Evolutionary conservation across 176 grass and related monocot genomes (phyloP).

Genomic region (Oryza brachyantha): DNA sequence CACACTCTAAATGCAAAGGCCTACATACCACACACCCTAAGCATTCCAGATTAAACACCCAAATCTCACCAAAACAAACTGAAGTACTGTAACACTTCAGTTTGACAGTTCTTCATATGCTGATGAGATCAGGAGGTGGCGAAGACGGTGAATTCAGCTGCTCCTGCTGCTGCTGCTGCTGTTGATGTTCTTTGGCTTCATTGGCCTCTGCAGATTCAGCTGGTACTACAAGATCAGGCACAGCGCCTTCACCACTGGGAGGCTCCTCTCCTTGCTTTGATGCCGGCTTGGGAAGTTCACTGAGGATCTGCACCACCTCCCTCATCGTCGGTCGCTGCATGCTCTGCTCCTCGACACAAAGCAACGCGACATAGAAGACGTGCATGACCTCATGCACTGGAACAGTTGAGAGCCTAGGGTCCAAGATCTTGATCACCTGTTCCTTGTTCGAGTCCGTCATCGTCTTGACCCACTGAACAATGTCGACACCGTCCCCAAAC

Average conservation of each 20-base stretch:
- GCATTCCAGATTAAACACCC: conserved; percentile 6
- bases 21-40: conserved; percentile 25
- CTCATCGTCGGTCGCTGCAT: conserved; percentile 89
- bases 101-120: conserved; percentile 54
- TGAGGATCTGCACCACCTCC: conserved; percentile 91
- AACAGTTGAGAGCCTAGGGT: conserved; percentile 72
- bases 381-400: conserved; percentile 75
- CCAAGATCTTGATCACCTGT: conserved; percentile 66
- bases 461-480: conserved; percentile 88
- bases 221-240: neutral
- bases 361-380: conserved; percentile 81
- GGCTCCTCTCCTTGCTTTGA: conserved; percentile 38
- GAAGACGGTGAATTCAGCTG: conserved; percentile 17
- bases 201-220: conserved; percentile 24
- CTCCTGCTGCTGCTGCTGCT: conserved; percentile 39
- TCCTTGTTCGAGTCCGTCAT: conserved; percentile 67
- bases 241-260: conserved; percentile 14
- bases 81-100: neutral
- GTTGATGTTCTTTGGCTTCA: conserved; percentile 48
- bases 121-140: conserved; percentile 53
- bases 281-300: conserved; percentile 58
- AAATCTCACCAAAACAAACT: conserved; percentile 17
- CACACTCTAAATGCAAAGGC: conserved; percentile 15
- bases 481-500: conserved; percentile 91
- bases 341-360: conserved; percentile 96